Evolutionary conservation across 495 filamentous ascomycete species (phyloP).

Genomic region (Neurospora sublineolata): DNA sequence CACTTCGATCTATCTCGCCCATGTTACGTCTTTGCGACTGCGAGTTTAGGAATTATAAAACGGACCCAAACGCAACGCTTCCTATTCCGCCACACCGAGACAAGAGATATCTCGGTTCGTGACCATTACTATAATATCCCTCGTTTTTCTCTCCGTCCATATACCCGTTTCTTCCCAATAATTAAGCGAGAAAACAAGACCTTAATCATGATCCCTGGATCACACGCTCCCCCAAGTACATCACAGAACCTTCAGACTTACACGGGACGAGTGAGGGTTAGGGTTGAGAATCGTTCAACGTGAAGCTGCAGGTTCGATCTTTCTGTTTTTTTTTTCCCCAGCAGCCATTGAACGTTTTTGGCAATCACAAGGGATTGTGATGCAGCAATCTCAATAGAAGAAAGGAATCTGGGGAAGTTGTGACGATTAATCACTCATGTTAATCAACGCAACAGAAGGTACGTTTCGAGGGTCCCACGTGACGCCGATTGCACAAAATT

Average conservation of each 20-base stretch:
- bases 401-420: not conserved
- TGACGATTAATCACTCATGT: not conserved
- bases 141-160: too few species aligned
- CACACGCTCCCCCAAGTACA: too few species aligned
- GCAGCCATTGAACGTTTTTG: not conserved
- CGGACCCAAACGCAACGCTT: not conserved
- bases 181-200: too few species aligned
- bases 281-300: not conserved
- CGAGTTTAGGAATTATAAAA: not conserved
- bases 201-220: too few species aligned
- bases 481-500: not conserved
- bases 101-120: too few species aligned
- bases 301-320: not conserved
- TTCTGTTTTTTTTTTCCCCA: not conserved
- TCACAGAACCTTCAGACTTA: not conserved
- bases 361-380: not conserved
- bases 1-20: not conserved
- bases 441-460: not conserved
- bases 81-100: not conserved
- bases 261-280: not conserved
- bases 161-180: too few species aligned
- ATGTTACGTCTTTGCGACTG: not conserved
- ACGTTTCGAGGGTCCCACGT: not conserved
- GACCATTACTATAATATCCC: too few species aligned
- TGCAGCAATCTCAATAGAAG: not conserved